Percentiles rank a stretch among this genome's conserved stretches.
Evolutionary conservation across 2,329 filamentous ascomycete genomes (phyloP).

Genomic region (Calonectria pteridis): DNA sequence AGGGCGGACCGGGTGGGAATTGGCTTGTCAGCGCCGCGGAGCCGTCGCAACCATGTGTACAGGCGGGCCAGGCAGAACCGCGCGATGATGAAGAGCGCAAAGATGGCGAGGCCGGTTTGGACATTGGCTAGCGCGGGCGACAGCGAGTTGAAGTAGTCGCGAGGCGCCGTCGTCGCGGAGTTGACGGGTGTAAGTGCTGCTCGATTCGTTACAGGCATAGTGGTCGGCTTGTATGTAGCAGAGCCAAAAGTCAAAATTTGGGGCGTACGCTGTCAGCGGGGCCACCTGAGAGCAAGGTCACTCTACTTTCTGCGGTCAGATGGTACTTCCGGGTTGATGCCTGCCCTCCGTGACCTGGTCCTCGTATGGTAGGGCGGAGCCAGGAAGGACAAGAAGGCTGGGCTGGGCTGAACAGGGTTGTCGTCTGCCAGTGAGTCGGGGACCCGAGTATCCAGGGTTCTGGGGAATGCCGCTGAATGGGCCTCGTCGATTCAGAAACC

Average conservation of each 20-base stretch:
- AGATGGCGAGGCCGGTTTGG: slow-evolving; percentile 47
- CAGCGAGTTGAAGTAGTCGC: slow-evolving; percentile 48
- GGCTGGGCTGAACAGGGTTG: slow-evolving; percentile 42
- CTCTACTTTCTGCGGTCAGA: slow-evolving; percentile 52
- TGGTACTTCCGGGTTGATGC: slow-evolving; percentile 46
- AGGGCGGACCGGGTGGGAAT: slow-evolving; percentile 32
- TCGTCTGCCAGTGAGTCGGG: slow-evolving; percentile 23
- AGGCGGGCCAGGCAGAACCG: slow-evolving; percentile 45
- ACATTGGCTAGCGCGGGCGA: slow-evolving; percentile 46
- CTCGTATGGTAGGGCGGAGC: slow-evolving; percentile 47
- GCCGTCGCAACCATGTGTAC: slow-evolving; percentile 45
- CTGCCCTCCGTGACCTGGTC: slow-evolving; percentile 45
- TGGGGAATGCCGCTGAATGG: slow-evolving; percentile 14
- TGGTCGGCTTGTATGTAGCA: slow-evolving; percentile 39
- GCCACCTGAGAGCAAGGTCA: slow-evolving; percentile 43
- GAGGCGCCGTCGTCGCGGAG: slow-evolving; percentile 37
- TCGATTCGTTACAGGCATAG: slow-evolving; percentile 50
- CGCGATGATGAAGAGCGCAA: slow-evolving; percentile 52
- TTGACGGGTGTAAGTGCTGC: slow-evolving; percentile 47
- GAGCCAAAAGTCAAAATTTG: slow-evolving; percentile 44
- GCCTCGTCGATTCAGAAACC: slow-evolving; percentile 12
- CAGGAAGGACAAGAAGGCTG: slow-evolving; percentile 40
- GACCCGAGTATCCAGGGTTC: slow-evolving; percentile 28
- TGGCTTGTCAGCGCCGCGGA: slow-evolving; percentile 40
- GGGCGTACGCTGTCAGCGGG: slow-evolving; percentile 47